Evolutionary conservation across 2,329 filamentous ascomycete genomes (phyloP), one percentile per base, ranked within the genome.

Genomic region (Acarospora socialis): DNA sequence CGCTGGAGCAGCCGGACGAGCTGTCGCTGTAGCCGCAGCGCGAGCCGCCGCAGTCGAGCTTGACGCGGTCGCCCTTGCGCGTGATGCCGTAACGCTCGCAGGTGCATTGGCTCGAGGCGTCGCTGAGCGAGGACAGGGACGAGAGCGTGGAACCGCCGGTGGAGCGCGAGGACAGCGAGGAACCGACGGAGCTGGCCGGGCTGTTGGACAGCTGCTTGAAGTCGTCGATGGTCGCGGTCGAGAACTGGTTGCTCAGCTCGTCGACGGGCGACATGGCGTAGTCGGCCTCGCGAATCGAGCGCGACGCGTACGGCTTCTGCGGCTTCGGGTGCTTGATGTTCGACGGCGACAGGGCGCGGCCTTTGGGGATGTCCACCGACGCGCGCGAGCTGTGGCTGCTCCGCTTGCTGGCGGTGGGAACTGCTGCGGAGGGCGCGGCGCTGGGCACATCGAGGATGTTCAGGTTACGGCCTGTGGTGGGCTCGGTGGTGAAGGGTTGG

Each of bases 11-110:
- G 66, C 77, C 82, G 34, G 72, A 70, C 32, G 64, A 70, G 41
- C 66, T 70, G 49, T 81, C 77, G 43, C 70, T 71, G 61, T 81
- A 90, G 50, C 82, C 81, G 61, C 87, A 94, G 54, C 82, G 77
- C 40, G 75, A 66, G 46, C 87, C 87, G 47, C 84, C 84, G 53
- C 87, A 95, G 71, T 94, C 86, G 56, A 94, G 75, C 71, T 87
- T 90, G 70, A 95, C 80, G 50, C 86, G 77, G 58, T 92, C 80
- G 52, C 86, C 84, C 57, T 78, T 77, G 61, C 84, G 81, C 43
- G 86, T 94, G 66, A 95, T 92, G 48, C 86, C 87, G 65, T 90
- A 94, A 63, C 86, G 81, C 59, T 94, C 83, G 63, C 87, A 95
- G 43, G 78, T 84, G 73, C 90, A 95, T 10, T 23, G 57, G 31